A percentile compares a stretch with the other conserved stretches of the same genome.
phyloP scores from a whole-genome alignment of 768 basidiomycete genomes.

The Boletus sp. region DNA sequence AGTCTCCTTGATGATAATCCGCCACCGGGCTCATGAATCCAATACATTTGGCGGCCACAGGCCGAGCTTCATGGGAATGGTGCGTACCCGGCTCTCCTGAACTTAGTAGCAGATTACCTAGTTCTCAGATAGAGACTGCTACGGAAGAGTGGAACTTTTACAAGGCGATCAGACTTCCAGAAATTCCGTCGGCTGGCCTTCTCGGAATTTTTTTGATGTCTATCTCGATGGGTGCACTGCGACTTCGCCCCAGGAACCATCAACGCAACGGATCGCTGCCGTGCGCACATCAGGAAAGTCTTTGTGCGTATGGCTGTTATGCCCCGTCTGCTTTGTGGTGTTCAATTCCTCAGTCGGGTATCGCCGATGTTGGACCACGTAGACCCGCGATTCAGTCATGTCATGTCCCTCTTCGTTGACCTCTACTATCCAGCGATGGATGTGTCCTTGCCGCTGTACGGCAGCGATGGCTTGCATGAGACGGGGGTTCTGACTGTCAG shows the following conservation, averaged over 20 bases:
- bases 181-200: constrained; percentile 11
- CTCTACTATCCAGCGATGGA: not conserved
- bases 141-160: constrained; percentile 2
- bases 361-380: not conserved
- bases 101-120: not conserved
- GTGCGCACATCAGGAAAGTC: not conserved
- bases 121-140: constrained; percentile 1
- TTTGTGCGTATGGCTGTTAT: not conserved
- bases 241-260: constrained; percentile 24
- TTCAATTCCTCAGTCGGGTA: not conserved
- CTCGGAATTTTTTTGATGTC: constrained; percentile 14
- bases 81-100: not conserved
- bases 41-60: not conserved
- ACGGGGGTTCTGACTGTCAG: constrained; percentile 9
- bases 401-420: not conserved
- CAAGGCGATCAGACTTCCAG: constrained; percentile 16
- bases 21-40: constrained; percentile 18
- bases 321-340: not conserved
- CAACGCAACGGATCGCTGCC: constrained; percentile 15
- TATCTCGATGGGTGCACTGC: constrained; percentile 14
- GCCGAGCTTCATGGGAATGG: not conserved
- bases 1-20: constrained; percentile 8
- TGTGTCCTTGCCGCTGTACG: not conserved
- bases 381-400: not conserved
- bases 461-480: not conserved